Conservation (phyloP, 176 grass and related monocot species). For the Thinopyrum elongatum region DNA sequence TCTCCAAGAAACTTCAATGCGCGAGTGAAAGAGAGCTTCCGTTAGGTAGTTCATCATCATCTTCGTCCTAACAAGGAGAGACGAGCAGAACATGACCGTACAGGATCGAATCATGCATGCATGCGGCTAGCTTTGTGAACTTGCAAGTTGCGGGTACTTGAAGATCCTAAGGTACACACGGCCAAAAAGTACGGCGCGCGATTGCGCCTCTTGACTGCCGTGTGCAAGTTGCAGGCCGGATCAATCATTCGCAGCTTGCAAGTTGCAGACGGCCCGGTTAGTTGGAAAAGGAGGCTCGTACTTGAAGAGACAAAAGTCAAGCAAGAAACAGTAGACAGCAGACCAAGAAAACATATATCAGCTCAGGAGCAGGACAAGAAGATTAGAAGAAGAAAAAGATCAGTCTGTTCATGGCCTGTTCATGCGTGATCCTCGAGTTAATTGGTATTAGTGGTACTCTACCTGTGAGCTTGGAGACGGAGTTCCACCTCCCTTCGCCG, state of each 20-base stretch:
- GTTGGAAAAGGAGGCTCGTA: not conserved
- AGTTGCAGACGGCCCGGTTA: not conserved
- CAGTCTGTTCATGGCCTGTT: no score
- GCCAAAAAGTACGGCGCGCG: no score
- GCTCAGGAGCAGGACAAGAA: not conserved
- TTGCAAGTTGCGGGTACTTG: not conserved
- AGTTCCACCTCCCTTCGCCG: slow-evolving; percentile 94
- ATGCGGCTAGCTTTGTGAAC: slow-evolving; percentile 3
- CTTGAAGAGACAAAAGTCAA: not conserved
- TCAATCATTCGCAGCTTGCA: slow-evolving; percentile 4
- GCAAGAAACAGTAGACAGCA: no score
- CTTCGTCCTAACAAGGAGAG: not conserved
- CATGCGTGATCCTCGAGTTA: not conserved
- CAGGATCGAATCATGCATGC: slow-evolving; percentile 8
- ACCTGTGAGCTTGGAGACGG: slow-evolving; percentile 83
- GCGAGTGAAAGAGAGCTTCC: not conserved
- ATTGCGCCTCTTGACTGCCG: no score
- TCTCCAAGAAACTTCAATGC: not conserved
- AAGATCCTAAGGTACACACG: not conserved
- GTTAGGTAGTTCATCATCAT: not conserved
- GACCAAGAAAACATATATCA: no score
- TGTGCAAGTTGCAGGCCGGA: not conserved
- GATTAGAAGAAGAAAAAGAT: no score
- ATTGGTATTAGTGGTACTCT: not conserved
- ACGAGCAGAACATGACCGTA: not conserved